Conservation (phyloP, 345 rosid genomes). For the Arabis alpina region DNA sequence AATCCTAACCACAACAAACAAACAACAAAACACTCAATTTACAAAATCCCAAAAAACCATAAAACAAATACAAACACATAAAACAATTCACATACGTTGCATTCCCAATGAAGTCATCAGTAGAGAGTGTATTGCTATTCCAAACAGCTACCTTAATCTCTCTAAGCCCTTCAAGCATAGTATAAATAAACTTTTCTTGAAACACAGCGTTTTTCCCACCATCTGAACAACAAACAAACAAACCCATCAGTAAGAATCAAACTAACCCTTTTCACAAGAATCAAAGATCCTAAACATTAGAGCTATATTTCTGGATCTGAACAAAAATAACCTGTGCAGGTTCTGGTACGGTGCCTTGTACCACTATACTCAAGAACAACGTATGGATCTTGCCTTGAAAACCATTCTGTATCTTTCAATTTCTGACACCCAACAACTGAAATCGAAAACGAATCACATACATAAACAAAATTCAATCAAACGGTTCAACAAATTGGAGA, state of each 20-base stretch:
- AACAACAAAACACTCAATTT: slow-evolving; percentile 15
- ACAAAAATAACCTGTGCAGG: slow-evolving; percentile 61
- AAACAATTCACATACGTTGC: slow-evolving; percentile 65
- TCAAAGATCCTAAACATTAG: neutral
- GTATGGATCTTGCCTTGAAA: slow-evolving; percentile 74
- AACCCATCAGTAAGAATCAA: slow-evolving; percentile 10
- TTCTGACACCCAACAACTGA: slow-evolving; percentile 66
- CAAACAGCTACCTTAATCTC: slow-evolving; percentile 65
- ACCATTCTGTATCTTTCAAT: slow-evolving; percentile 78
- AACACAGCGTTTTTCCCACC: slow-evolving; percentile 84
- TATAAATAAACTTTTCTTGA: slow-evolving; percentile 83
- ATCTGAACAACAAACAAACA: slow-evolving; percentile 49
- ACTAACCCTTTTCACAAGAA: neutral
- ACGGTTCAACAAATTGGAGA: too few relatives aligned
- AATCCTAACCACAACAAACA: slow-evolving; percentile 53
- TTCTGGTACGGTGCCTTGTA: slow-evolving; percentile 57
- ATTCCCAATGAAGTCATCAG: slow-evolving; percentile 80
- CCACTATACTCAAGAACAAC: slow-evolving; percentile 63
- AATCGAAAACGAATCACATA: slow-evolving; percentile 14
- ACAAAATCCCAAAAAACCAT: neutral
- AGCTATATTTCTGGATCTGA: slow-evolving; percentile 10
- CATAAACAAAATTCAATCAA: neutral
- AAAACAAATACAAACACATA: neutral
- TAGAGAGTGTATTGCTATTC: slow-evolving; percentile 75
- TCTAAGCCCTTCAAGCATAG: slow-evolving; percentile 79